Base-by-base conservation (phyloP, 306 rosid species). In the Cucumis melo region DNA sequence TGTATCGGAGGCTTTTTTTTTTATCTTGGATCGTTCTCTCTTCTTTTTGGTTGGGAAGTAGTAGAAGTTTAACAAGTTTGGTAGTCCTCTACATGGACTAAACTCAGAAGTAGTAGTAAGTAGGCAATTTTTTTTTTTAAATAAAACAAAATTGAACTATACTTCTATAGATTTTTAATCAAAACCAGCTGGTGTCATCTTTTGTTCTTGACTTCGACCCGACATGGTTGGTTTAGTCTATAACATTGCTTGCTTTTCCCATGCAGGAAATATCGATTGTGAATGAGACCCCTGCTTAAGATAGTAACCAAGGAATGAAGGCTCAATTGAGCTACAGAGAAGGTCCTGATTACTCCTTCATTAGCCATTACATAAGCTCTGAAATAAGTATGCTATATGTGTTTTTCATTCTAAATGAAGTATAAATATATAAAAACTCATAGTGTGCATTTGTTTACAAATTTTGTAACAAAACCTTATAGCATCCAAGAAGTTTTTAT, bases 241-340 rank as follows among this genome's bases (percentile, higher is more conserved):
- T 32, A 42, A 66, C 79, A 67, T 38, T 62, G 39, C 54, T 55
- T 58, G 23, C 66, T 48, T 68, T 66, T 71, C 74, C 42, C 77
- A 63, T 73, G 83, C 89, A 93, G 98, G 96, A 88, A 85, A 88
- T 90, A 73, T 88, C 88, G 61, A 29, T 89, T 62, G 85, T 90
- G 61, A 70, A 80, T 75, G 96, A 89, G 86, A 85, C 84, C 32
- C 75, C 77, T 82, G 85, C 79, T 67, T 55, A 53, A 76, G 82
- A 85, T 77, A 62, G 57, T 75, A 78, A 39, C 55, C 79, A 73
- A 85, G 10, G 7, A 24, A 77, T 67, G 56, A 7, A 41, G 34
- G 57, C 46, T 70, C 75, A 24, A 70, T 34, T 8, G 27, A 23
- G 39, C 39, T 46, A 6, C 39, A 44, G 75, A 48, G 34, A 21